These are phyloP conservation scores for Hamamelis virginiana DNA, from an alignment of 164 flowering plant genomes.

Conservation along the genomic window DNA sequence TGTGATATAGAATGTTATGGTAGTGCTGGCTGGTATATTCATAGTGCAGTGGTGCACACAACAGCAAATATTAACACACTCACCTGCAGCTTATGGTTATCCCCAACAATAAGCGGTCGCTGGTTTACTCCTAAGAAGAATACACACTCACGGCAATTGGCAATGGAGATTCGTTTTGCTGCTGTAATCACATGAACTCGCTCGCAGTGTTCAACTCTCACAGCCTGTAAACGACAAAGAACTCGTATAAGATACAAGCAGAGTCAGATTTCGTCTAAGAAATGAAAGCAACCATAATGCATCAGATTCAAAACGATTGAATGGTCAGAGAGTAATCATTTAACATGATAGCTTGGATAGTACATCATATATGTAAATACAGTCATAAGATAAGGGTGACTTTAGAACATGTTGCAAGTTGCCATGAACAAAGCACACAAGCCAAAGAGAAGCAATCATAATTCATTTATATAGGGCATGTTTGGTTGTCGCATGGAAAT, in stretches of 20 bases:
- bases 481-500: too few relatives aligned
- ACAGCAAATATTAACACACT: slow-evolving; percentile 9
- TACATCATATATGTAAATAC: too few relatives aligned
- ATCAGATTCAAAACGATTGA: background rate
- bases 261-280: background rate
- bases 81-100: slow-evolving; percentile 92
- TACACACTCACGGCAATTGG: slow-evolving; percentile 95
- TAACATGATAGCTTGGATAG: too few relatives aligned
- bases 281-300: background rate
- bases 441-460: background rate
- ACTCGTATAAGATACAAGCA: background rate
- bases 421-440: background rate
- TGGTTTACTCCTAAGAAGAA: slow-evolving; percentile 94
- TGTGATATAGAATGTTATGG: too few relatives aligned
- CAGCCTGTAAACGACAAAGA: slow-evolving; percentile 54
- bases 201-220: slow-evolving; percentile 96
- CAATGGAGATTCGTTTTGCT: slow-evolving; percentile 85
- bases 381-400: too few relatives aligned
- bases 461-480: background rate
- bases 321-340: background rate
- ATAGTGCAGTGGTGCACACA: background rate
- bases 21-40: background rate
- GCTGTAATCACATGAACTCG: slow-evolving; percentile 87
- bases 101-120: slow-evolving; percentile 90
- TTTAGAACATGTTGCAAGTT: too few relatives aligned